Evolutionary conservation across 345 rosid genomes (phyloP), one percentile per base, ranked within the genome.

Genomic region (Eucalyptus urophylla): DNA sequence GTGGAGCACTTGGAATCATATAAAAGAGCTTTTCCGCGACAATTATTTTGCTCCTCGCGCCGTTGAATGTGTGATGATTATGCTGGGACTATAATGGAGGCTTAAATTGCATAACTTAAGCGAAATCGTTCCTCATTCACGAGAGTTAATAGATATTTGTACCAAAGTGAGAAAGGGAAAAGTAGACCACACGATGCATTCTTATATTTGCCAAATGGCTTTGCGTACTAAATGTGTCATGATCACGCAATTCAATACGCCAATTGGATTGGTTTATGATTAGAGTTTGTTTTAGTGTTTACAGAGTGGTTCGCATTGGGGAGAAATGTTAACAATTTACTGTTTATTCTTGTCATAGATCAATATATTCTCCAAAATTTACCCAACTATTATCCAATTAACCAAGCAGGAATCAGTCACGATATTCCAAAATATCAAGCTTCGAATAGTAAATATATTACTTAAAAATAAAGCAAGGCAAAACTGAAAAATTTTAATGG

Each of bases 331-430:
- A 12, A 60, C 69, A 27, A 12, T 60, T 60, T 27, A 6, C 16
- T 60, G 8, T 1, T 31, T 31, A 31, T 31, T 0, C 22, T 3
- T 31, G 0, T 67, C 6, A 0, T n/a, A 3, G 40, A 67, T 67
- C 22, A 31, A 67, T 31, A 67, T 67, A 15, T 67, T 67, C 80
- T 31, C 80, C 37, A 16, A 67, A 31, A 31, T 31, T 3, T 16
- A 31, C 33, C 40, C 40, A n/a, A 8, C 40, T n/a, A 15, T 8
- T 67, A n/a, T n/a, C 76, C 33, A 67, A 14, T n/a, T n/a, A 67
- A 67, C 10, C 21, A 4, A 67, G 8, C 21, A 67, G 22, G 21
- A 67, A 14, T 31, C 3, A 0, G 1, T 31, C 22, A n/a, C 40
- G 31, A 8, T 15, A 15, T 65, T 65, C 21, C 19, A 31, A 15